Base-by-base conservation (phyloP, 2,329 filamentous ascomycete genomes). In the Cytospora chrysosperma region DNA sequence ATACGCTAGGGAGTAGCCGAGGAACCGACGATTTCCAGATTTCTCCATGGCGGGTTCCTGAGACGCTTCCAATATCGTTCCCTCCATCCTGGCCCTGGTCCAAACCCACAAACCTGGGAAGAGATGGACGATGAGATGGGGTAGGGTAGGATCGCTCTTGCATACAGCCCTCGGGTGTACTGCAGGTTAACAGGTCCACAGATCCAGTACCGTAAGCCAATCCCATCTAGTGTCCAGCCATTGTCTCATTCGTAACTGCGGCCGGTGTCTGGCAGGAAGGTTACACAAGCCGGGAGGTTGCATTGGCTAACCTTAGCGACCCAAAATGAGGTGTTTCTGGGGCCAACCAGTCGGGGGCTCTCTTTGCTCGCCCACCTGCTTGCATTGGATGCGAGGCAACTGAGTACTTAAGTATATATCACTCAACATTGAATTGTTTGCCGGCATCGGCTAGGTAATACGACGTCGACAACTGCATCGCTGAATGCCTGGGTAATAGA, bases 201-300 rank as follows among this genome's bases (percentile, higher is more conserved):
- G 60, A 59, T 63, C 1, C 51, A 32, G 28, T n/a, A n/a, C n/a
- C n/a, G 63, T 62, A 37, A 43, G 52, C 28, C 51, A 63, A 53
- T 50, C 51, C 49, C 40, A 49, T 53, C 30, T 63, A 43, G 47
- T 12, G 32, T 28, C 56, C 56, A 65, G 63, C 63, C 60, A 54
- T n/a, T 65, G 63, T 65, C 60, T 63, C 28, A 27, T 47, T 34
- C 28, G 56, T 59, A n/a, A 50, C 51, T 32, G 61, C 51, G 37
- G 56, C 34, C 37, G 24, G 56, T 65, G 56, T 65, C 63, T 65
- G 63, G 51, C 63, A 59, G 51, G 50, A 53, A 19, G 43, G 63
- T 63, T 12, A 28, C 63, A 65, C 63, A 32, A 7, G 40, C 30
- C 56, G 51, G 63, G 43, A 34, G 53, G 43, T 49, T 59, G 60